Evolutionary conservation across 1,284 basidiomycete genomes (phyloP), one percentile per base, ranked within the genome.

Genomic region (Heterobasidion occidentale): DNA sequence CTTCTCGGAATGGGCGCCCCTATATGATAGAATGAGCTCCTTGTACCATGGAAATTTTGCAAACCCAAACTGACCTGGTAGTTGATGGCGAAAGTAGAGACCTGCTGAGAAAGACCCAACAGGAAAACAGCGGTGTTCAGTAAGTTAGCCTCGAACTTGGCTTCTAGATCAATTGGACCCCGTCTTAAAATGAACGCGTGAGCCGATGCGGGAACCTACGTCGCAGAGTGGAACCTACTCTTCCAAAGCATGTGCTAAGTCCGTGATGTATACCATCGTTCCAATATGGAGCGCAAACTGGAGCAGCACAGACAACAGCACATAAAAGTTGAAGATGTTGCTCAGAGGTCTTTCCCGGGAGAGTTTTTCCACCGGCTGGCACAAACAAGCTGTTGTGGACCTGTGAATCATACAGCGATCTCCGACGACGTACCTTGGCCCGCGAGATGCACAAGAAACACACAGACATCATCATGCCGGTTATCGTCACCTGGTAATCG

Each of bases 371-470:
- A 96, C 88, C 27, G 94, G 92, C 92, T 92, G 59, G 12, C 19
- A 34, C 46, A n/a, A 34, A 53, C 46, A 7, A 55, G 51, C 56
- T 58, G 38, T 53, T 42, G 38, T 49, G 35, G 55, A 20, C 35
- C 35, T 54, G 52, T 14, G 35, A n/a, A 46, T 38, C 47, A 5
- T 19, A 27, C 27, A 11, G 11, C 15, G 27, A 36, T 9, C 34
- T 14, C 20, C 46, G 19, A 68, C 80, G 48, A 58, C 53, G 45
- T 61, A 92, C 93, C 84, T 95, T 93, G n/a, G 94, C 94, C 9
- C 94, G 84, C 48, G 94, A 97, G 60, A 97, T 97, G 68, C 92
- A 97, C 70, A 96, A 75, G 83, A 98, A 98, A 71, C 94, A 98
- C 34, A 97, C 90, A 35, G 90, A 93, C 94, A 97, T 96, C 66